These are phyloP conservation scores for Fistulifera pelliculosa DNA, from an alignment of 108 stramenopile species.

Conservation along the genomic window DNA sequence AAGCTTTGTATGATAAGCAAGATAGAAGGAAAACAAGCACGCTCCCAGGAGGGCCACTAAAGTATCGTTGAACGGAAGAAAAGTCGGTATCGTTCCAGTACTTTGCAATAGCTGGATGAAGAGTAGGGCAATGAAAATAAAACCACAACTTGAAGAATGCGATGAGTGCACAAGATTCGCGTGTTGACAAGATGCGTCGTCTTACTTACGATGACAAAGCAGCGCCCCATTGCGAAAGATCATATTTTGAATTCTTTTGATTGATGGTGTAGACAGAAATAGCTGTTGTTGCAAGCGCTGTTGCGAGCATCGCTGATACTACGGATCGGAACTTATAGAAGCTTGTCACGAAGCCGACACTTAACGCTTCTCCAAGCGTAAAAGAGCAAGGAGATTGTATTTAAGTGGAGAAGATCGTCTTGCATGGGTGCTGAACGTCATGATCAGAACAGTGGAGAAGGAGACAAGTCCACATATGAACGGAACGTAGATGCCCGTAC, in stretches of 20 bases:
- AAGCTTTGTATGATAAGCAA: constrained; percentile 75
- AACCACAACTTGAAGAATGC: constrained; percentile 25
- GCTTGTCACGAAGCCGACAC: constrained; percentile 60
- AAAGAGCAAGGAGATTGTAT: constrained; percentile 64
- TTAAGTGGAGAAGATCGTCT: constrained; percentile 53
- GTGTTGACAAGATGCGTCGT: constrained; percentile 2
- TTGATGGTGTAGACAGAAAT: constrained; percentile 71
- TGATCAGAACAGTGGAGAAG: constrained; percentile 46
- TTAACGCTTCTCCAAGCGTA: constrained; percentile 66
- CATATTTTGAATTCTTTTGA: constrained; percentile 83
- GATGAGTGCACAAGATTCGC: not conserved
- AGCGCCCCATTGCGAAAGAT: constrained; percentile 81
- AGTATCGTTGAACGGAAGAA: constrained; percentile 69
- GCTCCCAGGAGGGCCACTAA: constrained; percentile 49
- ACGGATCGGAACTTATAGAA: constrained; percentile 64
- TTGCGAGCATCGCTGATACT: constrained; percentile 53
- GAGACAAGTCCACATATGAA: constrained; percentile 19
- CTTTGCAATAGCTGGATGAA: constrained; percentile 60
- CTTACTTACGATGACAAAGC: constrained; percentile 31
- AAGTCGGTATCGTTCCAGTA: constrained; percentile 47
- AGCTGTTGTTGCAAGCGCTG: constrained; percentile 51
- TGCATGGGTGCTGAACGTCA: constrained; percentile 33
- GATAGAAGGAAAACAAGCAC: constrained; percentile 52
- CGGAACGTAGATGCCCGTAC: constrained; percentile 14
- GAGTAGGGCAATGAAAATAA: constrained; percentile 63